These are phyloP conservation scores for Podochytrium sp. DNA, from an alignment of 192 early-diverging fungal species.

Conservation along the genomic window DNA sequence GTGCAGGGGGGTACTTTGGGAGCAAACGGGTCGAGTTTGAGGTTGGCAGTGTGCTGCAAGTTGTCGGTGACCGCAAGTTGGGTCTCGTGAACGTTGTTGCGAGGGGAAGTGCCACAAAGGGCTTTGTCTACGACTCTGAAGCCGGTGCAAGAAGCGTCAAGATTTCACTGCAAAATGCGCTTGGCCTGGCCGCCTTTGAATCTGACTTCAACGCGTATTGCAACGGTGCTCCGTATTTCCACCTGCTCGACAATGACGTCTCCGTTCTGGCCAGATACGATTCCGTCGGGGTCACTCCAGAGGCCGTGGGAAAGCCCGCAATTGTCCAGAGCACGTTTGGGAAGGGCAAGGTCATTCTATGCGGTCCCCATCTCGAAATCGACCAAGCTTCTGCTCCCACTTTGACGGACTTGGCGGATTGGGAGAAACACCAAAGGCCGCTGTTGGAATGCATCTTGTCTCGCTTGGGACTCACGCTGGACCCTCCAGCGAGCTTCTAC, in stretches of 20 bases:
- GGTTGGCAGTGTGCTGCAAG: constrained; percentile 60
- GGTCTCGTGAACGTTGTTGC: constrained; percentile 71
- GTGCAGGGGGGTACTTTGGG: constrained; percentile 90
- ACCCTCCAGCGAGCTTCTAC: neutral
- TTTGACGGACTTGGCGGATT: constrained; percentile 49
- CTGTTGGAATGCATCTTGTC: constrained; percentile 58
- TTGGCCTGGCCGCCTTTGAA: neutral
- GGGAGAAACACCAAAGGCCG: constrained; percentile 20
- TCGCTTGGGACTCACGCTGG: constrained; percentile 68
- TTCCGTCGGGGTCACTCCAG: neutral
- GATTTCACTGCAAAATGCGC: constrained; percentile 30
- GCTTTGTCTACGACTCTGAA: constrained; percentile 87
- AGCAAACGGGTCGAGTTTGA: constrained; percentile 78
- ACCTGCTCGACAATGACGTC: neutral
- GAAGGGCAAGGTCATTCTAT: constrained; percentile 66
- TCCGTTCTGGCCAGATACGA: constrained; percentile 48
- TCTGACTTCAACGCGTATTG: constrained; percentile 35
- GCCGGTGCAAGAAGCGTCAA: constrained; percentile 68
- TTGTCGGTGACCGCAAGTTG: constrained; percentile 76
- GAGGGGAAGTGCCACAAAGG: constrained; percentile 74
- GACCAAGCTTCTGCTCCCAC: constrained; percentile 46
- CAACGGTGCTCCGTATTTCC: constrained; percentile 59
- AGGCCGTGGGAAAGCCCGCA: neutral
- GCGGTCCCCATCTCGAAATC: constrained; percentile 87
- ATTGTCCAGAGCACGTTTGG: constrained; percentile 57